Evolutionary conservation across 768 basidiomycete species (phyloP).

Genomic region (Auricularia heimuer): DNA sequence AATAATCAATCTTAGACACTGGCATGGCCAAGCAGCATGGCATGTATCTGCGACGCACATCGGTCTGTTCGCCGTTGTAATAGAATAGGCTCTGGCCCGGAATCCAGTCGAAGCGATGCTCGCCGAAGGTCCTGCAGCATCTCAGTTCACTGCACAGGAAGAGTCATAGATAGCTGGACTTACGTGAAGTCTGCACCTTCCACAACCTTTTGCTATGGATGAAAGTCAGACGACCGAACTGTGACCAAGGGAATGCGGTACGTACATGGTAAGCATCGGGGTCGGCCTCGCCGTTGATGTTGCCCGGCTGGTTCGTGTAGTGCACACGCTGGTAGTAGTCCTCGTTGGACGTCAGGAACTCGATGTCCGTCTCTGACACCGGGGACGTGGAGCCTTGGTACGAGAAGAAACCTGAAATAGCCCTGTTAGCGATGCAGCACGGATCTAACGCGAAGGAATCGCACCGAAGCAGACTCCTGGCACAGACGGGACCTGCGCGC

Average conservation of each 20-base stretch:
- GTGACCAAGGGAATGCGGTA: neutral
- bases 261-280: constrained; percentile 9
- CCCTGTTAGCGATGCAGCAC: too few species aligned
- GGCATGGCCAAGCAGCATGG: too few species aligned
- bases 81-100: constrained; percentile 8
- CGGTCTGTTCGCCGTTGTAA: constrained; percentile 5
- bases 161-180: neutral
- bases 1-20: neutral
- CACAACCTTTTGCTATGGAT: neutral
- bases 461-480: constrained; percentile 8
- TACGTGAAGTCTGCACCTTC: constrained; percentile 11
- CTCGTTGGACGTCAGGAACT: constrained; percentile 10
- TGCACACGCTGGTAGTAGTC: constrained; percentile 11
- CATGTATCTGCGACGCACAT: neutral
- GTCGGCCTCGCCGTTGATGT: constrained; percentile 10
- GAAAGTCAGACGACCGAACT: neutral
- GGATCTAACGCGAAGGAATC: neutral
- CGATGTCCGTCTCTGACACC: constrained; percentile 9
- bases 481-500: constrained; percentile 10
- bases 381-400: constrained; percentile 5
- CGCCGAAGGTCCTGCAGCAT: constrained; percentile 9
- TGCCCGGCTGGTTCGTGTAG: constrained; percentile 13
- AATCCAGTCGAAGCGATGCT: constrained; percentile 13
- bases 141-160: neutral
- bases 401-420: constrained; percentile 11